These are phyloP conservation scores for Conticribra weissflogii DNA, from an alignment of 108 stramenopile genomes.

Conservation along the genomic window DNA sequence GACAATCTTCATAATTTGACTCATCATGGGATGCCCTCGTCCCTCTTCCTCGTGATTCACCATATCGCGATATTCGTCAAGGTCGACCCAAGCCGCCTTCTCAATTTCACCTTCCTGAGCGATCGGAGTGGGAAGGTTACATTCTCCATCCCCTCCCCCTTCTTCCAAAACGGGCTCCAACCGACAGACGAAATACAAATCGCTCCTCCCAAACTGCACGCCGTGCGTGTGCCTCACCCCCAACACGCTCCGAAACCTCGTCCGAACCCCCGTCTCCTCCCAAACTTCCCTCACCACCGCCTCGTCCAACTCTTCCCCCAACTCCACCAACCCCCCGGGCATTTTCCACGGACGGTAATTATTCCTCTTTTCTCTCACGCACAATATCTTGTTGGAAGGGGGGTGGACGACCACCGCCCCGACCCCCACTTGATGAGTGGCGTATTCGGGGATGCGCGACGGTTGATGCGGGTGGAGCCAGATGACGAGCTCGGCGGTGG, in stretches of 20 bases:
- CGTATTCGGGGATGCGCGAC: conserved; percentile 71
- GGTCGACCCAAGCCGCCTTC: conserved; percentile 63
- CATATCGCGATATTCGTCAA: conserved; percentile 69
- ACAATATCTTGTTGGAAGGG: conserved; percentile 64
- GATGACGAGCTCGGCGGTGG: conserved; percentile 53
- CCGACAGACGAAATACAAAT: conserved; percentile 77
- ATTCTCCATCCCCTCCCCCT: conserved; percentile 45
- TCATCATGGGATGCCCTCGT: conserved; percentile 80
- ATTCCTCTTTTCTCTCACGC: conserved; percentile 70
- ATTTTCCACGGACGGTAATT: conserved; percentile 89
- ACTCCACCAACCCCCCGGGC: conserved; percentile 82
- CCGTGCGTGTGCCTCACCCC: conserved; percentile 87
- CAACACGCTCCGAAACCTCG: conserved; percentile 64
- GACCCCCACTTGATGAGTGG: conserved; percentile 77
- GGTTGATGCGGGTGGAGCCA: conserved; percentile 57
- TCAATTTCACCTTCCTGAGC: conserved; percentile 79
- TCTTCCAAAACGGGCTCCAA: conserved; percentile 70
- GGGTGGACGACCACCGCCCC: conserved; percentile 75
- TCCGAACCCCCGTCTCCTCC: conserved; percentile 89
- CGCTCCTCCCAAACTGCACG: conserved; percentile 69
- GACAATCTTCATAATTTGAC: conserved; percentile 56
- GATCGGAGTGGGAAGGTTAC: conserved; percentile 57
- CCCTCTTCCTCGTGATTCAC: conserved; percentile 50
- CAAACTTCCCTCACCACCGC: conserved; percentile 83
- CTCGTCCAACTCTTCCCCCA: conserved; percentile 79